phyloP scores from a whole-genome alignment of 2,329 filamentous ascomycete genomes.

The Dothistroma pini region DNA sequence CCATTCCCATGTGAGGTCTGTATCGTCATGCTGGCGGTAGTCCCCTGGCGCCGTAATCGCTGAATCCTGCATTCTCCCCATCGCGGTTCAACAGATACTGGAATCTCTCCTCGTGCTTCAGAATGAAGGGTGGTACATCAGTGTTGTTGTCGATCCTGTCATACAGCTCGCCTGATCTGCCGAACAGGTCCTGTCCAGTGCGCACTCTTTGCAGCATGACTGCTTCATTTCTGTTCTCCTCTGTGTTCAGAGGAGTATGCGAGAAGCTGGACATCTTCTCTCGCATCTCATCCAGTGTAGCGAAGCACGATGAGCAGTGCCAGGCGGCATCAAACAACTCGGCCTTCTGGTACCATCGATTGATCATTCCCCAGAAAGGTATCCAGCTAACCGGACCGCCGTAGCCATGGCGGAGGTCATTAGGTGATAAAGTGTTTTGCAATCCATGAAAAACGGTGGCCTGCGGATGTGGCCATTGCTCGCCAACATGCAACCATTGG shows the following conservation, averaged over 20 bases:
- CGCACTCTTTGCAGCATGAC: conserved; percentile 52
- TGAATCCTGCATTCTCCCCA: conserved; percentile 39
- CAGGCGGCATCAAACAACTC: conserved; percentile 52
- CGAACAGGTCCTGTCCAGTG: conserved; percentile 54
- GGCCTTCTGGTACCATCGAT: conserved; percentile 40
- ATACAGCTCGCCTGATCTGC: conserved; percentile 48
- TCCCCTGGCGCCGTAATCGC: conserved; percentile 12
- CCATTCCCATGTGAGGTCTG: background rate
- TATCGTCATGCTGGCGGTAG: background rate
- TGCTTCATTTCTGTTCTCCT: conserved; percentile 46
- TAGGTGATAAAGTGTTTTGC: conserved; percentile 50
- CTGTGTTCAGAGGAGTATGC: conserved; percentile 52
- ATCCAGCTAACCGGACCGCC: conserved; percentile 11
- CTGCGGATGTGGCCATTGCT: conserved; percentile 57
- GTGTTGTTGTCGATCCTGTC: conserved; percentile 48
- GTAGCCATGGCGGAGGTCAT: conserved; percentile 50
- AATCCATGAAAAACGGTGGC: conserved; percentile 54
- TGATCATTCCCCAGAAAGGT: conserved; percentile 11
- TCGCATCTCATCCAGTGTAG: conserved; percentile 53
- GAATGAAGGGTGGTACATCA: conserved; percentile 53
- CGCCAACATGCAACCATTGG: conserved; percentile 30
- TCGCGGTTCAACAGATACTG: conserved; percentile 42
- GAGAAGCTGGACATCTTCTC: conserved; percentile 57
- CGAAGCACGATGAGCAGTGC: conserved; percentile 62
- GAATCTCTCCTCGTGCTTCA: conserved; percentile 34